Percentiles rank a stretch among this genome's conserved stretches.
These are phyloP conservation scores for Citrus maxima DNA, from an alignment of 345 rosid genomes.

Conservation along the genomic window DNA sequence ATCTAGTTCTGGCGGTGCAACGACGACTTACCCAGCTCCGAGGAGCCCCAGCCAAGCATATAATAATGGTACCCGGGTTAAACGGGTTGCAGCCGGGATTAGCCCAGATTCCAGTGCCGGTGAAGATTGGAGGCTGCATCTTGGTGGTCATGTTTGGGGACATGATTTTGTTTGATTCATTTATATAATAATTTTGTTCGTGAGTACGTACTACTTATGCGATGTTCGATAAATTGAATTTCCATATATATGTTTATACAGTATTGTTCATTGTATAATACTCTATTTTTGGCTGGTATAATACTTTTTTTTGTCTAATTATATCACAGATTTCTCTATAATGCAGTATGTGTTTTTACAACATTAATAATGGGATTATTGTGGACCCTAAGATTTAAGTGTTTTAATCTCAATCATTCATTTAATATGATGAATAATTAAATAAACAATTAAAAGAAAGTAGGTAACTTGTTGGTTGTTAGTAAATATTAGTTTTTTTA, in stretches of 20 bases:
- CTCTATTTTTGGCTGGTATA: neutral
- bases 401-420: no score
- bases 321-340: no score
- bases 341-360: no score
- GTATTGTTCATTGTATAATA: neutral
- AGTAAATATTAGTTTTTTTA: no score
- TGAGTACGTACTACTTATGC: neutral
- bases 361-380: no score
- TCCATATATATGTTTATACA: no score
- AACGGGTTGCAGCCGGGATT: slow-evolving; percentile 7
- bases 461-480: no score
- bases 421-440: no score
- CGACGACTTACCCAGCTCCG: slow-evolving; percentile 33
- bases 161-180: slow-evolving; percentile 34
- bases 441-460: no score
- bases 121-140: slow-evolving; percentile 45
- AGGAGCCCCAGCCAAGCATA: slow-evolving; percentile 62
- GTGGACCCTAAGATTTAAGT: no score
- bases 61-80: slow-evolving; percentile 6
- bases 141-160: slow-evolving; percentile 49
- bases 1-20: slow-evolving; percentile 61
- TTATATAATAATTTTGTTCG: neutral
- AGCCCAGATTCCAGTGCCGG: slow-evolving; percentile 39
- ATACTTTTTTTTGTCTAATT: no score
- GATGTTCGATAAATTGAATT: neutral